Evolutionary conservation across 192 early-diverging fungal species (phyloP), one percentile per base, ranked within the genome.

Genomic region (Gamsiella multidivaricata): DNA sequence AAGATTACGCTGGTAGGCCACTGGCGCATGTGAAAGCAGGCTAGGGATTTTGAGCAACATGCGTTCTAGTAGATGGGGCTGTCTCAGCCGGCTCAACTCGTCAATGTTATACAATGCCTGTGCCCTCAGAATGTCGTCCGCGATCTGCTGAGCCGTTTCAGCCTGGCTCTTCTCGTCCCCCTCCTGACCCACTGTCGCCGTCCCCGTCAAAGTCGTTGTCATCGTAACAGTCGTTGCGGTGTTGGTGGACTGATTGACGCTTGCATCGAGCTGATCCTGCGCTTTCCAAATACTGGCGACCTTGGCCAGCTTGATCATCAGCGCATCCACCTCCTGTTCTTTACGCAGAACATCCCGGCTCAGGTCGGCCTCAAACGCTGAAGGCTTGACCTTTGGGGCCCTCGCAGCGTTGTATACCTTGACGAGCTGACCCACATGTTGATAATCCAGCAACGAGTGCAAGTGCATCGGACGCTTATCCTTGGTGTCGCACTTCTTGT

Each of bases 381-480:
- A 78, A 2, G 74, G 66, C 9, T 53, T 14, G 18, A 63, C 54
- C 14, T 46, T n/a, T 9, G 74, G 74, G 7, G 33, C 9, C 11
- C 20, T 49, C 31, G 53, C 14, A 1, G 59, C 41, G 12, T 68
- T 58, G 33, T 50, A 59, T 0, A 78, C 52, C 46, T 54, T 54
- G 60, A 78, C 66, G 9, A 64, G 54, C 8, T 78, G 74, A 7
- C 74, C 74, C 18, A 78, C 61, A 31, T 78, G 58, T 31, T 78
- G 74, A 25, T 78, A 78, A 36, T 78, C 74, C 46, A 78, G 23
- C 3, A 78, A 22, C 11, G 74, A 69, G 41, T 78, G 65, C 32
- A 78, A 28, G 20, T 69, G 74, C 49, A 64, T 78, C 0, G 71
- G 63, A 32, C 45, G 70, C 14, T 25, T n/a, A 12, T 51, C 23